These are phyloP conservation scores for Saturnispora diversa DNA, from an alignment of 805 yeast species.

Conservation along the genomic window DNA sequence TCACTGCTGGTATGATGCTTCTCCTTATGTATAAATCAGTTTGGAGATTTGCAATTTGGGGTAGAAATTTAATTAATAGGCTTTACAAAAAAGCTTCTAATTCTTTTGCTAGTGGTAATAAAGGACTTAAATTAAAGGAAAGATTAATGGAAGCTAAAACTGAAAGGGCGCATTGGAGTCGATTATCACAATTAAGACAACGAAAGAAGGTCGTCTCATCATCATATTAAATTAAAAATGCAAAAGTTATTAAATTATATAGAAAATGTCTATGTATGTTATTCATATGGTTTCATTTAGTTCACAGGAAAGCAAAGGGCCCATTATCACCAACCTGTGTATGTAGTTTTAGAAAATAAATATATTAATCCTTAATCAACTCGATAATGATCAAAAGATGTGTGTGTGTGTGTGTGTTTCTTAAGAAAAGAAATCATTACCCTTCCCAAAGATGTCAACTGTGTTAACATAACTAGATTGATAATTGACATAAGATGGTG, in stretches of 20 bases:
- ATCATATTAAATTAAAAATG: not conserved
- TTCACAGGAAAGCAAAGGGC: too few relatives aligned
- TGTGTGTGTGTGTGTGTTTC: too few relatives aligned
- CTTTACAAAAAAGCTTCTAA: not conserved
- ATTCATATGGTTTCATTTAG: too few relatives aligned
- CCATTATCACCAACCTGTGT: too few relatives aligned
- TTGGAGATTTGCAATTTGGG: constrained; percentile 9
- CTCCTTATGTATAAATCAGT: constrained; percentile 30
- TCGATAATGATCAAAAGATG: too few relatives aligned
- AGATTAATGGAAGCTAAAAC: constrained; percentile 1
- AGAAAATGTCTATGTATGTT: constrained; percentile 1
- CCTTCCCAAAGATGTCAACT: not conserved
- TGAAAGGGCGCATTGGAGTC: not conserved
- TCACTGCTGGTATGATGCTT: constrained; percentile 30
- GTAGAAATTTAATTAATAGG: not conserved
- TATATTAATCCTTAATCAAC: too few relatives aligned
- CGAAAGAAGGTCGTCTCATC: not conserved
- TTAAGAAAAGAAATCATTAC: not conserved
- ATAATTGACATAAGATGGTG: not conserved
- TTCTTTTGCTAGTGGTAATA: not conserved
- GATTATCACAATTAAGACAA: constrained; percentile 2
- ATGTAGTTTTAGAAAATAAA: too few relatives aligned
- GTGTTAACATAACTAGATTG: constrained; percentile 1
- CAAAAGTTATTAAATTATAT: constrained; percentile 3
- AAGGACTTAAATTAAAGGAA: not conserved